Base-by-base conservation (phyloP, 352 stramenopile species). In the Pythium aquatile region DNA sequence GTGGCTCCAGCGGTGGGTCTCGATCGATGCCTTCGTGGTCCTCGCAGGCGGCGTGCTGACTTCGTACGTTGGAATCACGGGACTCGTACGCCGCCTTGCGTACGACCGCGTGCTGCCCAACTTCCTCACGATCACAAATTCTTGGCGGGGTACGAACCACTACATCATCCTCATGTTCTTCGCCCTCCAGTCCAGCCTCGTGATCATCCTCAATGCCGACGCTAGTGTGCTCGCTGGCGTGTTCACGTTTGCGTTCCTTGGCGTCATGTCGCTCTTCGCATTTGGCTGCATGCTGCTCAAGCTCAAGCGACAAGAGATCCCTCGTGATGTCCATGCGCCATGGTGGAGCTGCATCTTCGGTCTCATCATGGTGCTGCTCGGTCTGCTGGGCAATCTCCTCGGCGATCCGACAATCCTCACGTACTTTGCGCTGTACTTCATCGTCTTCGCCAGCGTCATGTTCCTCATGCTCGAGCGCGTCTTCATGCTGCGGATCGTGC, bases 251-350 rank as follows among this genome's bases (percentile, higher is more conserved):
- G 84, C 91, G 6, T 98, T 98, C 61, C 68, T 98, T 9, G 81
- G 81, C 1, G 85, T 98, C 13, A 97, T 98, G 90, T 83, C 78
- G 24, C 79, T 98, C 28, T 98, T 98, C 55, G 89, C 88, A 5
- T 83, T 93, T 59, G 91, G 91, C 7, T 97, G 88, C 66, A 96
- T 97, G 66, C 46, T 97, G 35, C 85, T 98, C 40, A 98, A 98
- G 69, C 73, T 97, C 53, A 98, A 98, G 73, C 78, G 93, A 24
- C 88, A 94, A 69, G 79, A 88, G 28, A 92, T 98, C 40, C 91
- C 90, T 9, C 78, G 93, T n/a, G 85, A 96, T 32, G 81, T 96
- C 20, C 75, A 86, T 39, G 88, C 89, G 20, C 82, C 85, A 29
- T 97, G 90, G 86, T 85, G 87, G 77, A 84, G 76, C 64, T 91